These are phyloP conservation scores for Candida odintsovae DNA, from an alignment of 805 yeast genomes.

Conservation along the genomic window DNA sequence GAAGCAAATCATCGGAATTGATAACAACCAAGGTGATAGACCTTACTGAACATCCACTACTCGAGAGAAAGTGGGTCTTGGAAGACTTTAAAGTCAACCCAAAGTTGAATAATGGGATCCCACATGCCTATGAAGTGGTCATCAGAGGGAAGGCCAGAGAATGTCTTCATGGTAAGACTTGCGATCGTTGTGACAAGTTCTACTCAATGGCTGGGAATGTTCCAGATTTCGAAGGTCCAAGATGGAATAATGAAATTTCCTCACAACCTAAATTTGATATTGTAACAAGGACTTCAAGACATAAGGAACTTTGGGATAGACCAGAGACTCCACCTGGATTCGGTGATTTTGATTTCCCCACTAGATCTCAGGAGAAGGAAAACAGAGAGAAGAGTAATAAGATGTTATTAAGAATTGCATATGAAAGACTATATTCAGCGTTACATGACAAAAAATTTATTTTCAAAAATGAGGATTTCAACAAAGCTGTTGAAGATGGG, in stretches of 20 bases:
- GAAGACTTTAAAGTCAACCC: slow-evolving; percentile 35
- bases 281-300: slow-evolving; percentile 20
- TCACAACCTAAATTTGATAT: slow-evolving; percentile 9
- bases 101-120: slow-evolving; percentile 19
- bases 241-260: slow-evolving; percentile 20
- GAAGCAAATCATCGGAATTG: slow-evolving; percentile 1
- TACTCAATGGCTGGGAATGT: slow-evolving; percentile 26
- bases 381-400: slow-evolving; percentile 28
- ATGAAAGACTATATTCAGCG: slow-evolving; percentile 40
- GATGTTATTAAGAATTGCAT: slow-evolving; percentile 33
- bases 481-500: slow-evolving; percentile 29
- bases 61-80: slow-evolving; percentile 29
- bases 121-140: slow-evolving; percentile 29
- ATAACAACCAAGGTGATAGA: slow-evolving; percentile 2
- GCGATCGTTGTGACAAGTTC: slow-evolving; percentile 28
- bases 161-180: slow-evolving; percentile 30
- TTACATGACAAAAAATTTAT: slow-evolving; percentile 36
- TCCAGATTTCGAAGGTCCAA: slow-evolving; percentile 20
- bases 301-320: slow-evolving; percentile 24
- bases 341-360: slow-evolving; percentile 54
- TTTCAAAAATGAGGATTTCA: slow-evolving; percentile 38
- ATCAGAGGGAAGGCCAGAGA: slow-evolving; percentile 28
- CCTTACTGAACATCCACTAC: slow-evolving; percentile 13
- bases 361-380: slow-evolving; percentile 44
- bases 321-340: slow-evolving; percentile 53